Base-by-base conservation (phyloP, 192 early-diverging fungal species). In the Dispira parvispora region DNA sequence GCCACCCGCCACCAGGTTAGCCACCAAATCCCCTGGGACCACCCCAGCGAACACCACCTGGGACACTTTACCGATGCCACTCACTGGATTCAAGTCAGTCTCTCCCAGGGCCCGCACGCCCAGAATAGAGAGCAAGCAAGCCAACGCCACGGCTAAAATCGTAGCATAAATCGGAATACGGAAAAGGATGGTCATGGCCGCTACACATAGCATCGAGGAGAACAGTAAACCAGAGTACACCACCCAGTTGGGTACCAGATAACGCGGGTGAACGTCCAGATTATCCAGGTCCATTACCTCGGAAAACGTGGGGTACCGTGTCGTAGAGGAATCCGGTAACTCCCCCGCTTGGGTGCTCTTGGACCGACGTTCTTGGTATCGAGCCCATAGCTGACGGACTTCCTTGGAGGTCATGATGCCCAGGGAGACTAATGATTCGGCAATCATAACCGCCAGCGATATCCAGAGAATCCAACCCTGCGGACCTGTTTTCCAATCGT, bases 21-120 rank as follows among this genome's bases (percentile, higher is more conserved):
- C 82, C 1, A 82, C 79, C 38, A 88, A 75, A 8, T 76, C 76
- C 6, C 84, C 84, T 4, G 87, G 84, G 52, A 85, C 77, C 13
- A 89, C 66, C 32, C 79, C 85, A 8, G 86, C 88, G 77, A 91
- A 91, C 27, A 88, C 72, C 42, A 92, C 80, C 70, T 92, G 90
- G 25, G 84, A 85, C 26, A 89, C 81, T 65, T 92, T 92, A 42
- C 84, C 89, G 47, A 92, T 87, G 44, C 88, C 85, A 13, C 80
- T 81, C 13, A 89, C 84, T 0, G 89, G 89, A 68, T 90, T 90
- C 62, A 88, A 63, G 64, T 93, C 90, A 0, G 89, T 91, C 12
- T 85, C 84, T 27, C 89, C 90, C 47, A 88, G 54, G 0, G 88
- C 83, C n/a, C 89, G 80, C 10, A 91, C 82, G 18, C 87, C 90